These are phyloP conservation scores for Kazachstania taianensis DNA, from an alignment of 805 yeast species.

Conservation along the genomic window DNA sequence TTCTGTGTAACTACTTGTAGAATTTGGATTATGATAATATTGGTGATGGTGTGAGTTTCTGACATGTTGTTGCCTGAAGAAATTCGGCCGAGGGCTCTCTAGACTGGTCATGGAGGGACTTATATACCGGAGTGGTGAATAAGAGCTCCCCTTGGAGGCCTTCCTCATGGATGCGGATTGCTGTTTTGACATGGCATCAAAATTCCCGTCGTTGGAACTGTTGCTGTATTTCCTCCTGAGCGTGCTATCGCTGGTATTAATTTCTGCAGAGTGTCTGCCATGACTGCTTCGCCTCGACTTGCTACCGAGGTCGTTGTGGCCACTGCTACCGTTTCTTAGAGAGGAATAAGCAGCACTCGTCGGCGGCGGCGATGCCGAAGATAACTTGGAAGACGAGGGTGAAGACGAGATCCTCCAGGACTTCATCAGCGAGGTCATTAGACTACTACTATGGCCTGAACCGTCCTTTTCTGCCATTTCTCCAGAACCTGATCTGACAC, in stretches of 20 bases:
- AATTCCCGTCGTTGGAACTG: constrained; percentile 14
- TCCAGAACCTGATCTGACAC: constrained; percentile 18
- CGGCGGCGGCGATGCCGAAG: background rate
- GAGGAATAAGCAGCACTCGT: background rate
- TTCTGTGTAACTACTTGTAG: constrained; percentile 2
- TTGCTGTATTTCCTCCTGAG: constrained; percentile 1
- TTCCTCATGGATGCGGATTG: constrained; percentile 15
- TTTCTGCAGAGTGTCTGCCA: background rate
- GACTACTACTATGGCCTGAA: constrained; percentile 10
- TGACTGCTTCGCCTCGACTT: background rate
- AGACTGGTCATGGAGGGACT: constrained; percentile 10
- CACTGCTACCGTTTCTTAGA: too few relatives aligned
- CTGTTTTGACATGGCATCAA: constrained; percentile 24
- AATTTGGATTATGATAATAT: constrained; percentile 10
- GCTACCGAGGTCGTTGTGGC: background rate
- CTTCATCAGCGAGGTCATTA: constrained; percentile 22
- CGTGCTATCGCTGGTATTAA: background rate
- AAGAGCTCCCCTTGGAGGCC: constrained; percentile 9
- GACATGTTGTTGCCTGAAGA: constrained; percentile 7
- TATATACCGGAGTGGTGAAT: constrained; percentile 20
- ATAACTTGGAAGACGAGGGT: constrained; percentile 5
- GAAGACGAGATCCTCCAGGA: constrained; percentile 22
- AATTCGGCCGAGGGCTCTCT: constrained; percentile 14
- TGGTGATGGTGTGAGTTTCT: constrained; percentile 9
- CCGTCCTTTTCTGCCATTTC: constrained; percentile 24